Evolutionary conservation across 805 yeast species (phyloP), one percentile per base, ranked within the genome.

Genomic region (Candida adriatica): DNA sequence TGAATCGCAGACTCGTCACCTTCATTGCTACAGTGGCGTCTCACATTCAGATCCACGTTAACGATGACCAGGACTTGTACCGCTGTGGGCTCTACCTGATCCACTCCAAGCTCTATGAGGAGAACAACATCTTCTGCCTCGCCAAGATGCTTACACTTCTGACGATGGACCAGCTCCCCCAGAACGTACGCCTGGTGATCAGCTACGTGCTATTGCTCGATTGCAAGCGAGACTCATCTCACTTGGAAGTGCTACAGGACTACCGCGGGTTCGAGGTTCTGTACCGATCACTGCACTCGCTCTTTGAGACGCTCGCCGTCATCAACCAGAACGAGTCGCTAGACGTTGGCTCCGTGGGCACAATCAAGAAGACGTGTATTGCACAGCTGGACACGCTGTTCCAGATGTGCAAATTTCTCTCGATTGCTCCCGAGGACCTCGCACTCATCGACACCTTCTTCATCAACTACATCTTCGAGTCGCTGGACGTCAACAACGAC

Each of bases 261-360:
- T 75, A 59, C 41, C 68, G 68, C 27, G 81, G 80, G 0, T 68
- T 73, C 32, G 55, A 55, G 21, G 67, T 66, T 1, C 44, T 78
- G 8, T 56, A 69, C 39, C 53, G 53, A 25, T 55, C 61, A 6
- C 42, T 73, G 8, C 63, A 69, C 32, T 46, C 55, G 5, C 50
- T 51, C 27, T 42, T 45, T 28, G 29, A 37, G 23, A 37, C 37
- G 6, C 27, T 45, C 7, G 42, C 45, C 1, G 19, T 39, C 27
- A 19, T 42, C n/a, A 26, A 43, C 8, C 58, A 56, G 6, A 51
- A 59, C 8, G 59, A 56, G 18, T 15, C 42, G 9, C 22, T 8
- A 14, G 61, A 42, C 3, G 57, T 32, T 10, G 58, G 54, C 31
- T 55, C 60, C 16, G 59, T 47, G 27, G 57, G 44, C 34, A 54